These are phyloP conservation scores for Acmispon strigosus DNA, from an alignment of 306 rosid genomes.

Conservation along the genomic window DNA sequence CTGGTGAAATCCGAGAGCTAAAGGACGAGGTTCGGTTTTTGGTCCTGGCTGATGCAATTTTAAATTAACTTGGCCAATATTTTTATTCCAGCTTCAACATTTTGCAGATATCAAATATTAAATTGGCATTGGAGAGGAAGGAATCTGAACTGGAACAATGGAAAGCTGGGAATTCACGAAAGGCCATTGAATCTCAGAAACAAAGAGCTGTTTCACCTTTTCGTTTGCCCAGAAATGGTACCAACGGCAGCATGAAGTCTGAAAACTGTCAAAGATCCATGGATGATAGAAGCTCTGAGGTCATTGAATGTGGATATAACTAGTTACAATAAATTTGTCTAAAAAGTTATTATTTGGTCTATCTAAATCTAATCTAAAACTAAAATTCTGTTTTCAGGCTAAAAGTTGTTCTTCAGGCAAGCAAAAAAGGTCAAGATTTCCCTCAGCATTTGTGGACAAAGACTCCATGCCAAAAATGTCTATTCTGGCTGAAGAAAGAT, in stretches of 20 bases:
- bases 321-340: background rate
- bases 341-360: background rate
- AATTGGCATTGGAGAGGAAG: slow-evolving; percentile 68
- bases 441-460: slow-evolving; percentile 52
- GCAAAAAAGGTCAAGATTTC: slow-evolving; percentile 79
- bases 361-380: background rate
- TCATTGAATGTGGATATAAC: slow-evolving; percentile 19
- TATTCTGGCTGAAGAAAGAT: slow-evolving; percentile 53
- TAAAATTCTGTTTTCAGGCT: slow-evolving; percentile 42
- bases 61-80: background rate
- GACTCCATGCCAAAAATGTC: slow-evolving; percentile 52
- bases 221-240: slow-evolving; percentile 57
- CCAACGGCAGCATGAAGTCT: slow-evolving; percentile 35
- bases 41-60: slow-evolving; percentile 19
- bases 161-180: slow-evolving; percentile 50
- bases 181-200: slow-evolving; percentile 47
- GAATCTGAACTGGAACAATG: slow-evolving; percentile 71
- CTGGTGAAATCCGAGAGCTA: slow-evolving; percentile 76
- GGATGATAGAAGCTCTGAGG: slow-evolving; percentile 64
- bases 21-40: slow-evolving; percentile 67
- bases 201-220: slow-evolving; percentile 74
- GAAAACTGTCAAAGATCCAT: slow-evolving; percentile 45
- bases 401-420: slow-evolving; percentile 87
- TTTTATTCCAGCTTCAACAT: background rate
- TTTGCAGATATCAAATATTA: slow-evolving; percentile 65